Evolutionary conservation across 495 filamentous ascomycete genomes (phyloP), one percentile per base, ranked within the genome.

Genomic region (Xylaria palmicola): DNA sequence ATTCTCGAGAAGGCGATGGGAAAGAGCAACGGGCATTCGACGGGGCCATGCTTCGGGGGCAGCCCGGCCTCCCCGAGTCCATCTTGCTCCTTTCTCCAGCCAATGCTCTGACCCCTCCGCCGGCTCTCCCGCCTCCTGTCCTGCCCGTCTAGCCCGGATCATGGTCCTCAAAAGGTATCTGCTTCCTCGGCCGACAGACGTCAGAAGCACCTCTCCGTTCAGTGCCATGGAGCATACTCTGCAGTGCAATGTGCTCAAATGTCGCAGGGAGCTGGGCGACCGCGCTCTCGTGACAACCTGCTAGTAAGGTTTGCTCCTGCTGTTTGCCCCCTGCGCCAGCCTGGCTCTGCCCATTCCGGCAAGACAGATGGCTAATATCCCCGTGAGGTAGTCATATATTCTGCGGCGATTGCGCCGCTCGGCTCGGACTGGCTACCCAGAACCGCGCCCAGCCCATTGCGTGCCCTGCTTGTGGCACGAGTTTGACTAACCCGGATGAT

Each of bases 201-300:
- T n/a, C 10, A 55, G 9, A 1, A 58, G 17, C 40, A 15, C 13
- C 30, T 15, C 22, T 37, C 22, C 36, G 15, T 26, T 19, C 7
- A 34, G 10, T 20, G 60, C 36, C 1, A 91, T 93, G 89, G 91
- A 94, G 52, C 85, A 86, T 57, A 75, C 80, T 22, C 74, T 97
- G 17, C 80, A 85, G 32, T 98, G 93, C 80, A 97, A 98, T 72
- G 82, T 84, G 34, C 80, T 92, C 22, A 92, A 87, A 59, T 97
- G 93, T 63, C 84, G 90, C 40, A 72, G 73, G n/a, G 81, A 87
- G 59, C 79, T 97, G 36, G 83, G 83, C 27, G 86, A 90, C 47
- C 82, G 85, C 55, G 93, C 93, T 4, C 85, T 97, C 0, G 92
- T 97, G 37, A 97, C 93, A 4, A 95, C 90, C 22, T 98, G 93